Percentiles rank a stretch among this genome's conserved stretches.
These are phyloP conservation scores for Boletus sp. DNA, from an alignment of 768 basidiomycete species.

Conservation along the genomic window DNA sequence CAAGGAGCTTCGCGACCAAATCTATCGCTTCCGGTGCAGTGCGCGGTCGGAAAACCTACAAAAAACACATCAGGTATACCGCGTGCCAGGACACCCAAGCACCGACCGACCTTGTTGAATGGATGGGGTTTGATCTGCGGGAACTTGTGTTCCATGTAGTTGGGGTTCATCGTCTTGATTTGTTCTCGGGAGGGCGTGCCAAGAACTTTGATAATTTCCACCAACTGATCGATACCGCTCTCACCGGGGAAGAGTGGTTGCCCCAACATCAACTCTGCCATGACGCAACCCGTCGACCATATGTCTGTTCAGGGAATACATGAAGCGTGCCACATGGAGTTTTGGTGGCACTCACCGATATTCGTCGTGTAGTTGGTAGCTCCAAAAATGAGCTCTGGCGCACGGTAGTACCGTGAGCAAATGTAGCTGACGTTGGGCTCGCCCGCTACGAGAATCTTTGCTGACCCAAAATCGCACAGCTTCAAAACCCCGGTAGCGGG, in stretches of 20 bases:
- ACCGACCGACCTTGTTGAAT: constrained; percentile 77
- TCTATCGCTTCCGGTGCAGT: constrained; percentile 96
- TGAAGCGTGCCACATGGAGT: constrained; percentile 2
- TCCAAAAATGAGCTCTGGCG: constrained; percentile 98
- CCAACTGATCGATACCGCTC: constrained; percentile 97
- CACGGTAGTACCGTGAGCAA: constrained; percentile 98
- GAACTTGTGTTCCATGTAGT: constrained; percentile 99
- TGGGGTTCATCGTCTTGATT: constrained; percentile 99
- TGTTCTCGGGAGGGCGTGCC: constrained; percentile 98
- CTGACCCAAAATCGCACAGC: constrained; percentile 98
- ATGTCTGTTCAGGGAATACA: constrained; percentile 59
- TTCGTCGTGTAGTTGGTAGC: constrained; percentile 99
- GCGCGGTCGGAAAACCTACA: constrained; percentile 94
- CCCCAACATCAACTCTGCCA: constrained; percentile 99
- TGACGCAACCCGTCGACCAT: constrained; percentile 99
- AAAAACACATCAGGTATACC: constrained; percentile 13
- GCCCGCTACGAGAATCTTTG: constrained; percentile 96
- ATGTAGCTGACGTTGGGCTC: constrained; percentile 99
- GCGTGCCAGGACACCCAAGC: not conserved
- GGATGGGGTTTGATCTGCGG: constrained; percentile 99
- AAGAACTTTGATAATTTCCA: constrained; percentile 99
- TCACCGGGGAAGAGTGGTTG: constrained; percentile 99
- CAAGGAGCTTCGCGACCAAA: constrained; percentile 89
- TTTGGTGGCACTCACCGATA: constrained; percentile 69
- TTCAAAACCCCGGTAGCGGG: constrained; percentile 96